phyloP scores from a whole-genome alignment of 202 grass and related monocot genomes.

The Setaria viridis region DNA sequence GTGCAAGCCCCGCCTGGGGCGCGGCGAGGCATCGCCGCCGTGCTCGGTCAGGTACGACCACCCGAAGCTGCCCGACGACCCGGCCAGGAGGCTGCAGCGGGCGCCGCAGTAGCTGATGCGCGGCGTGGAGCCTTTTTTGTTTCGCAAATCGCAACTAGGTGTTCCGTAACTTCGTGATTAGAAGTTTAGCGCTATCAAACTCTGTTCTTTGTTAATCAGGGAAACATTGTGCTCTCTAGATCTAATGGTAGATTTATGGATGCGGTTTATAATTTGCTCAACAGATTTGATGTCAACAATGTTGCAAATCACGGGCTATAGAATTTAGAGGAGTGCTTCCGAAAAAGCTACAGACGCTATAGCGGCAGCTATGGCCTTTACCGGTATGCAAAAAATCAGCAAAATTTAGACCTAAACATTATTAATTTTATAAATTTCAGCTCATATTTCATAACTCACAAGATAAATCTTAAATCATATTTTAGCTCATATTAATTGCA shows the following conservation, averaged over 20 bases:
- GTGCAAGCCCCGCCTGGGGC: slow-evolving; percentile 6
- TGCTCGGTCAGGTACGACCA: neutral
- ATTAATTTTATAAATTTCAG: too few relatives aligned
- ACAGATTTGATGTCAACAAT: neutral
- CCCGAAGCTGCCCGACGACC: neutral
- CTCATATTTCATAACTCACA: too few relatives aligned
- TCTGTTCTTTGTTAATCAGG: neutral
- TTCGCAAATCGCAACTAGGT: neutral
- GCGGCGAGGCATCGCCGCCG: slow-evolving; percentile 16
- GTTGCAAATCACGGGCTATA: too few relatives aligned
- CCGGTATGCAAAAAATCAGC: too few relatives aligned
- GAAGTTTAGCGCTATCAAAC: neutral
- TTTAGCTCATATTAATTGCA: too few relatives aligned
- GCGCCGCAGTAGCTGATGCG: neutral
- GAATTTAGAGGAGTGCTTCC: too few relatives aligned
- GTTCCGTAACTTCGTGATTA: neutral
- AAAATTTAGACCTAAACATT: too few relatives aligned
- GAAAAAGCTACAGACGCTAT: too few relatives aligned
- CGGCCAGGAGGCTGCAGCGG: neutral
- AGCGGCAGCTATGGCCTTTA: too few relatives aligned
- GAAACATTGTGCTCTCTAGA: neutral
- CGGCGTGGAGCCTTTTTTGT: neutral
- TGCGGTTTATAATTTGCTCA: neutral
- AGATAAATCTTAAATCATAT: too few relatives aligned
- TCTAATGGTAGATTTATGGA: neutral